Percentiles rank a stretch among this genome's conserved stretches.
phyloP scores from a whole-genome alignment of 2,329 filamentous ascomycete genomes.

The Nothophaeocryptopus gaeumannii region DNA sequence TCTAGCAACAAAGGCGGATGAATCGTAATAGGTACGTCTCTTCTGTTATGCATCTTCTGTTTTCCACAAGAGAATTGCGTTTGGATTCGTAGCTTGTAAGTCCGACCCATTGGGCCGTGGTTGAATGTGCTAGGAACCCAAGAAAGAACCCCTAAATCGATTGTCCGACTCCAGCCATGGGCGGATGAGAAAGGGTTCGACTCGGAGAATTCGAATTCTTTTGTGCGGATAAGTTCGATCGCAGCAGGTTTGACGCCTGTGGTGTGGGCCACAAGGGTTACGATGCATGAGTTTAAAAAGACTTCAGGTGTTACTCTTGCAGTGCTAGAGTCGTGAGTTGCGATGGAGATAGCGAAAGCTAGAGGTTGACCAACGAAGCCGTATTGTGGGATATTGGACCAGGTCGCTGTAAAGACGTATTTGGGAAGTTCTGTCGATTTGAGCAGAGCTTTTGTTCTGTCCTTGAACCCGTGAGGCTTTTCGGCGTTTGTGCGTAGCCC shows the following conservation, averaged over 20 bases:
- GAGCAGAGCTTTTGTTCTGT: conserved; percentile 18
- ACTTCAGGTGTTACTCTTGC: conserved; percentile 9
- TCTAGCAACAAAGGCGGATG: conserved; percentile 4
- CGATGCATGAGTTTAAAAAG: conserved; percentile 15
- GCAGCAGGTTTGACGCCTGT: conserved; percentile 9
- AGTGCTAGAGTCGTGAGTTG: conserved; percentile 6
- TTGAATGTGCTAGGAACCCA: conserved; percentile 14
- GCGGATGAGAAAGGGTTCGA: conserved; percentile 13
- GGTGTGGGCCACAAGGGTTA: conserved; percentile 17
- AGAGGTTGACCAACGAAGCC: conserved; percentile 14
- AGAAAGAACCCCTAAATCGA: conserved; percentile 14
- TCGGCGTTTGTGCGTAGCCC: conserved; percentile 1
- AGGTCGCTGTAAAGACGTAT: conserved; percentile 12
- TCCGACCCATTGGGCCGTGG: conserved; percentile 8
- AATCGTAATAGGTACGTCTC: conserved; percentile 11
- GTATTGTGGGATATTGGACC: conserved; percentile 10
- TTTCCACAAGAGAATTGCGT: conserved; percentile 13
- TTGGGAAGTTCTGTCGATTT: conserved; percentile 9
- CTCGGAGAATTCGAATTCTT: conserved; percentile 6
- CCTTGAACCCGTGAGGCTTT: conserved; percentile 12
- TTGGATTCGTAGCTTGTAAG: conserved; percentile 17
- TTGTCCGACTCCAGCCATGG: conserved; percentile 7
- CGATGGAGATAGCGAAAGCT: conserved; percentile 8
- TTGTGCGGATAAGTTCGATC: conserved; percentile 12
- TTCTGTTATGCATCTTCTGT: conserved; percentile 5